Evolutionary conservation across 768 basidiomycete species (phyloP), one percentile per base, ranked within the genome.

Genomic region (Sarcodon aspratus): DNA sequence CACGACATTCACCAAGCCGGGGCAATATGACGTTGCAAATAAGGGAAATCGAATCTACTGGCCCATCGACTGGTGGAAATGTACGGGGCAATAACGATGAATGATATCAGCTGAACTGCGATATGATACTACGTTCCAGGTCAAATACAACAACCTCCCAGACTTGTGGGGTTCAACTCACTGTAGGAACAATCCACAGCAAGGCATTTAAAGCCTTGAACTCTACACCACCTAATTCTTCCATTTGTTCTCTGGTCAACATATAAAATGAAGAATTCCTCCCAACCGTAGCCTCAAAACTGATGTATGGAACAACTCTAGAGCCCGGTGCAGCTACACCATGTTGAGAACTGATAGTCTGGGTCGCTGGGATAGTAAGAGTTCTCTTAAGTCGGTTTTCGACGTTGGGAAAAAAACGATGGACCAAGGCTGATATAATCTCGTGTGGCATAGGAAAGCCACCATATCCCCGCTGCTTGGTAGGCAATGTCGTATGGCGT

Each of bases 211-310:
- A 66, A 10, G 85, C 87, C 9, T 92, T 75, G 59, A 88, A 98
- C 62, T 99, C 95, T 7, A 96, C 85, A 15, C 95, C 94, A 4
- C 93, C 93, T 5, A 98, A 67, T 62, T 96, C 91, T 55, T 95
- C 92, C 55, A 88, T 68, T 58, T 97, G 86, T 44, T 92, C 89
- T 15, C 76, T 72, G 0, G 82, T 87, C 47, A 95, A 65, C 54
- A 63, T 68, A 35, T 75, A 73, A 54, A 89, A 89, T 3, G 68
- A 66, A 3, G 85, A 90, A 60, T 94, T 95, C 33, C 81, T 74
- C 0, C 90, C 87, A n/a, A 93, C 88, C 2, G 76, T 61, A 0
- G 90, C 86, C 42, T 89, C 79, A 59, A 96, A 97, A 1, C 81
- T 75, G 50, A 97, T 82, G 62, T 97, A 97, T 0, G 85, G 69